These are phyloP conservation scores for Fusarium graminum DNA, from an alignment of 2,329 filamentous ascomycete genomes.

Conservation along the genomic window DNA sequence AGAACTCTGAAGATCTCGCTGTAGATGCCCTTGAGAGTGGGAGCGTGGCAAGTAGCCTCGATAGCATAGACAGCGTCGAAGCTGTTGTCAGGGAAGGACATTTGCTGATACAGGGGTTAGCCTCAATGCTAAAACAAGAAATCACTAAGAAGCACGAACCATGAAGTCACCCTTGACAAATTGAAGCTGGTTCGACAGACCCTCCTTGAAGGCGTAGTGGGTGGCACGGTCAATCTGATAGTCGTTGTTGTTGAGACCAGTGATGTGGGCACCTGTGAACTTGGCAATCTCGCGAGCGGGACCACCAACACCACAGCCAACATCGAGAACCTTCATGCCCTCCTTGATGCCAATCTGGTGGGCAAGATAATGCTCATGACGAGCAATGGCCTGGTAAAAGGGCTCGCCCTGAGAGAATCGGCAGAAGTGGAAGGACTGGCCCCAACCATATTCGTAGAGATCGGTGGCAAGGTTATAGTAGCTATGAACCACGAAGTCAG, in stretches of 20 bases:
- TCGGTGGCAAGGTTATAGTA: conserved; percentile 99
- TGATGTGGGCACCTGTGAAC: conserved; percentile 90
- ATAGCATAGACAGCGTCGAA: conserved; percentile 98
- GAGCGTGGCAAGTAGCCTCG: conserved; percentile 95
- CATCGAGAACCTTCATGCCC: conserved; percentile 91
- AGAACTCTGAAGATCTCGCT: conserved; percentile 93
- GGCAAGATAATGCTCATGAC: conserved; percentile 98
- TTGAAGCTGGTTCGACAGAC: conserved; percentile 80
- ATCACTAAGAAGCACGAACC: conserved; percentile 58
- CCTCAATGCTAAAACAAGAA: not conserved
- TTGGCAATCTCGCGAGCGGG: conserved; percentile 96
- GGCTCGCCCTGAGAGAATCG: conserved; percentile 88
- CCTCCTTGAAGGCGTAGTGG: conserved; percentile 84
- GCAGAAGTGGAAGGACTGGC: conserved; percentile 97
- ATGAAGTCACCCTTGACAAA: conserved; percentile 99
- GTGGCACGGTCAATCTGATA: conserved; percentile 98
- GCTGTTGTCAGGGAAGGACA: conserved; percentile 90
- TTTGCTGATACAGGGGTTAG: conserved; percentile 71
- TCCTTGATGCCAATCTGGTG: conserved; percentile 88
- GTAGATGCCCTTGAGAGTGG: conserved; percentile 91
- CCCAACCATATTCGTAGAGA: conserved; percentile 97
- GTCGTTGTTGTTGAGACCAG: conserved; percentile 98
- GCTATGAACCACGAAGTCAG: conserved; percentile 58
- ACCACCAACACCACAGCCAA: conserved; percentile 96
- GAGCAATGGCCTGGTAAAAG: conserved; percentile 91